Evolutionary conservation across 208 protist species (phyloP), one percentile per base, ranked within the genome.

Genomic region (Leishmania mexicana): DNA sequence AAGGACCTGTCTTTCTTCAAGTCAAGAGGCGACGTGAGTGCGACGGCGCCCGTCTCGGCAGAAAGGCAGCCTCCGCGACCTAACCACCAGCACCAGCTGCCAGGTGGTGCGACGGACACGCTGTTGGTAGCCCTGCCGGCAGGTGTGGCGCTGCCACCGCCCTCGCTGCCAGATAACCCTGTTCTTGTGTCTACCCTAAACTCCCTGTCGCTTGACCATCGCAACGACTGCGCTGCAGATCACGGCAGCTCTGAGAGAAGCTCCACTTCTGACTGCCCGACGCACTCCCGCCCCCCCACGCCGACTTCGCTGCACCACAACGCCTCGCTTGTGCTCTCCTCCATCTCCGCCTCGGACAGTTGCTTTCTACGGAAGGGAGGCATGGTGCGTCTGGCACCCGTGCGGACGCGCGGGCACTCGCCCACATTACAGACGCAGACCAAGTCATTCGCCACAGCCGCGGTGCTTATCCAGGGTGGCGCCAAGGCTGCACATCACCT

Each of bases 301-400:
- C 51, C 80, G 7, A 31, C 57, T 31, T 51, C 58, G 45, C 67
- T 42, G 71, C 67, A 57, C 31, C 73, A 72, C 31, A 83, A 68
- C 64, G 47, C 78, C 35, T 91, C 84, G 51, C 67, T 92, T 54
- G 78, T 92, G 47, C 73, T 92, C 35, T 87, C 87, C 28, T 87
- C 88, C 70, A 84, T 92, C 64, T 83, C 76, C n/a, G 38, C 87
- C n/a, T 80, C 76, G 11, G 85, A 91, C 74, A 80, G 85, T 76
- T 76, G 73, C 47, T 71, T 87, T 24, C 74, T 94, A 51, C 76
- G 73, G 51, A 75, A 78, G n/a, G 83, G 83, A 45, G 80, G 80
- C 53, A 78, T 49, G 21, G 91, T 94, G 58, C 91, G 88, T 45
- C 83, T 92, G 1, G 72, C 91, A 3, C 87, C 91, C 24, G 85